Conservation (phyloP, 164 flowering plant genomes). For the Dillenia suffruticosa region DNA sequence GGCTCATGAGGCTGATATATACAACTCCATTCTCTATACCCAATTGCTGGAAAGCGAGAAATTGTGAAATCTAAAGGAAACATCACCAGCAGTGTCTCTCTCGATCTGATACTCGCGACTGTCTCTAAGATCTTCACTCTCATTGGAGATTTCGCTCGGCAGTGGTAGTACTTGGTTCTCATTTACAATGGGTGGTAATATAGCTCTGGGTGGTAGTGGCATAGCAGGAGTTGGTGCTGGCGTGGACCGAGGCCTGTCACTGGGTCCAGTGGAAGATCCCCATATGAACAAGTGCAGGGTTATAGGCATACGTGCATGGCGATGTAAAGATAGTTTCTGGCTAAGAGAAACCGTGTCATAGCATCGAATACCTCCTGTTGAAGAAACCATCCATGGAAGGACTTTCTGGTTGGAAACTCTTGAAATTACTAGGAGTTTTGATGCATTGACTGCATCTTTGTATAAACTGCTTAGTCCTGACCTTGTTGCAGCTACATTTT, state of each 20-base stretch:
- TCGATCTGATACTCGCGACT: slow-evolving; percentile 20
- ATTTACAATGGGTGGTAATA: slow-evolving; percentile 16
- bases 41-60: slow-evolving; percentile 50
- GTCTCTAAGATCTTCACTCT: slow-evolving; percentile 3
- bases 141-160: slow-evolving; percentile 20
- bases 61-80: slow-evolving; percentile 59
- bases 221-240: slow-evolving; percentile 17
- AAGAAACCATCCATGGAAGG: slow-evolving; percentile 95
- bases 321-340: slow-evolving; percentile 89
- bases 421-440: slow-evolving; percentile 61
- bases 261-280: slow-evolving; percentile 34
- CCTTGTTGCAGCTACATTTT: slow-evolving; percentile 45
- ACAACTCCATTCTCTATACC: slow-evolving; percentile 26
- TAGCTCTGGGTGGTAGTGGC: slow-evolving; percentile 28
- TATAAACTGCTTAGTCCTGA: slow-evolving; percentile 71
- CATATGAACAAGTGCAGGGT: slow-evolving; percentile 66
- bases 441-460: slow-evolving; percentile 56
- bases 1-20: too few relatives aligned
- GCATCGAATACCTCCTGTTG: slow-evolving; percentile 76
- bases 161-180: slow-evolving; percentile 38
- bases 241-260: slow-evolving; percentile 16
- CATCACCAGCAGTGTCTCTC: slow-evolving; percentile 67
- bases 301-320: slow-evolving; percentile 72
- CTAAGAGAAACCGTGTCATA: slow-evolving; percentile 90
- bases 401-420: slow-evolving; percentile 78